Conservation (phyloP, 805 yeast species). For the Wickerhamiella nectarea region DNA sequence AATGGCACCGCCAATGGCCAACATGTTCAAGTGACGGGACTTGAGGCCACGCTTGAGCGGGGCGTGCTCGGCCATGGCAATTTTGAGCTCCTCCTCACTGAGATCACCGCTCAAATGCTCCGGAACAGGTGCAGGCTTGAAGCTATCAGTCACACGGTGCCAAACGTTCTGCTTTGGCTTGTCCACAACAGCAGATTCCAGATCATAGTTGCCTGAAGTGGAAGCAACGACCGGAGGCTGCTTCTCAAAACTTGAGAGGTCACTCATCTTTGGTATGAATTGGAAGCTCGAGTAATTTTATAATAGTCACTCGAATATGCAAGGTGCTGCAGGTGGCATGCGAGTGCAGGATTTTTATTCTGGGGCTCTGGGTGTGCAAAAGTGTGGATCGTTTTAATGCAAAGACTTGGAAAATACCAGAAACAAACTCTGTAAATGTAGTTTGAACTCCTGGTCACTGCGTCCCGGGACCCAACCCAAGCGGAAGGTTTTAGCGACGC, state of each 20-base stretch:
- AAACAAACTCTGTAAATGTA: too few species aligned
- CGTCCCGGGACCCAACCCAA: not conserved
- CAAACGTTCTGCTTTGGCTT: not conserved
- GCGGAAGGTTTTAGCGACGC: not conserved
- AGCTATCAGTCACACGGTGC: slow-evolving; percentile 3
- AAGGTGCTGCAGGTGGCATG: not conserved
- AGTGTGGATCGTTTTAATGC: too few species aligned
- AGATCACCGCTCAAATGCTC: slow-evolving; percentile 16
- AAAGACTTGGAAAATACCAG: too few species aligned
- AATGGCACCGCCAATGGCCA: slow-evolving; percentile 64
- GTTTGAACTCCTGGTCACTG: too few species aligned
- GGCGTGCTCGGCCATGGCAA: slow-evolving; percentile 35
- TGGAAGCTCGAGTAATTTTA: too few species aligned
- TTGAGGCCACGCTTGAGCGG: slow-evolving; percentile 33
- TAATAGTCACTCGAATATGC: not conserved
- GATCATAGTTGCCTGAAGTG: not conserved
- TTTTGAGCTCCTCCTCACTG: slow-evolving; percentile 27
- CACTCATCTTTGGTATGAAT: not conserved
- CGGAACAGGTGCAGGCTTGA: slow-evolving; percentile 22
- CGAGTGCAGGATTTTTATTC: not conserved
- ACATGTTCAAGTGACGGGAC: slow-evolving; percentile 33
- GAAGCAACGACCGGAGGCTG: not conserved
- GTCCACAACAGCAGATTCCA: slow-evolving; percentile 12
- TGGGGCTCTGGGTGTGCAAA: not conserved
- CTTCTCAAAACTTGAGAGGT: not conserved